Percentiles rank a stretch among this genome's conserved stretches.
phyloP scores from a whole-genome alignment of 768 basidiomycete species.

The Trametes villosa region DNA sequence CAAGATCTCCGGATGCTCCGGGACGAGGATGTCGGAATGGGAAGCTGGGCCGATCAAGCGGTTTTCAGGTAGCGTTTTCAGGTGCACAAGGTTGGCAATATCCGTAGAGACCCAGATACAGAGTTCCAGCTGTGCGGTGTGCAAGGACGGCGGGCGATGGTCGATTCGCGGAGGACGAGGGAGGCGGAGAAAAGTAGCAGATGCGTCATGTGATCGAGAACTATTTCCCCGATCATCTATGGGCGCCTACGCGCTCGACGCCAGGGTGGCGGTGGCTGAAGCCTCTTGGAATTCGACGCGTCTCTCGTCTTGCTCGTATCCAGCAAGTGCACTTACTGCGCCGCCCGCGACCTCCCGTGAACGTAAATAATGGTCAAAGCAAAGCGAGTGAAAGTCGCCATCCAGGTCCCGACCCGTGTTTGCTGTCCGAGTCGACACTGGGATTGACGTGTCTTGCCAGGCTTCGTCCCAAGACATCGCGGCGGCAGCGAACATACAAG shows the following conservation, averaged over 20 bases:
- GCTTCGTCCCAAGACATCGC: conserved; percentile 1
- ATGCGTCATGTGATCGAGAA: conserved; percentile 18
- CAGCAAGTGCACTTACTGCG: too few species aligned
- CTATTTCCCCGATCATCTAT: conserved; percentile 13
- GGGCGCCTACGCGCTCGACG: conserved; percentile 4
- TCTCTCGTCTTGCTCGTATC: too few species aligned
- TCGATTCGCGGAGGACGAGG: background rate
- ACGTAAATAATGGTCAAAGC: background rate
- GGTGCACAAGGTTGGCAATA: background rate
- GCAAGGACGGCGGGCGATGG: background rate
- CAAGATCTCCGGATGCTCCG: background rate
- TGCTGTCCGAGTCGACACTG: background rate
- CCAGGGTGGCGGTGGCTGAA: conserved; percentile 2
- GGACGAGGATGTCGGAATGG: background rate
- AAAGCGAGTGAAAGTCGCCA: conserved; percentile 1
- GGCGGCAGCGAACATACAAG: background rate
- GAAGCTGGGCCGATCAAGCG: background rate
- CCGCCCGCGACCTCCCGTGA: too few species aligned
- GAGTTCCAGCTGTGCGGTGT: background rate
- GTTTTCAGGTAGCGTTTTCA: background rate
- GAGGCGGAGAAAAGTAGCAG: conserved; percentile 7
- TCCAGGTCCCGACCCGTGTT: background rate
- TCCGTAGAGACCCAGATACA: background rate
- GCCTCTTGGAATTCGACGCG: background rate
- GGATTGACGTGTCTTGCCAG: background rate